Conservation (phyloP, 331 rosid species). For the Erythrophleum ivorense region DNA sequence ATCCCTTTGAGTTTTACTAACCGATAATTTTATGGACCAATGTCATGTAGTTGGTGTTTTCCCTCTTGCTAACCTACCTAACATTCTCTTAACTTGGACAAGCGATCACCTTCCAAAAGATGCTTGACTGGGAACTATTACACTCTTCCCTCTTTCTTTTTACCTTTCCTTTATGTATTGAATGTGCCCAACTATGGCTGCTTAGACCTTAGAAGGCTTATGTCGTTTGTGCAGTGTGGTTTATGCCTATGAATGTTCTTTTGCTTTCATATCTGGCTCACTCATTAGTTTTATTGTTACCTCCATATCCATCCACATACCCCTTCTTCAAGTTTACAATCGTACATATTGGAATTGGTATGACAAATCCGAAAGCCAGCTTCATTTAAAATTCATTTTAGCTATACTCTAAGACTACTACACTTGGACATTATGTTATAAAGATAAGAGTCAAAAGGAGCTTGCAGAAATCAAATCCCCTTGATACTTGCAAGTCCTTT, state of each 20-base stretch:
- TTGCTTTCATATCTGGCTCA: conserved; percentile 71
- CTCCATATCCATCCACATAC: conserved; percentile 69
- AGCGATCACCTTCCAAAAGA: conserved; percentile 71
- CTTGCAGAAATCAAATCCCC: background rate
- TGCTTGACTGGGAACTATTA: conserved; percentile 74
- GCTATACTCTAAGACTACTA: too few species aligned
- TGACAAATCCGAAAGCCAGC: conserved; percentile 12
- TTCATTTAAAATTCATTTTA: background rate
- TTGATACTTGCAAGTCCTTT: background rate
- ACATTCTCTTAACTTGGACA: conserved; percentile 91
- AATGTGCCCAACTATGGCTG: background rate
- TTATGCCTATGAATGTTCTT: conserved; percentile 84
- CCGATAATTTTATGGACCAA: background rate
- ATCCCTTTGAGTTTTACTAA: background rate
- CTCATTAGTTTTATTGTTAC: conserved; percentile 80
- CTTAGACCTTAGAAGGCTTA: background rate
- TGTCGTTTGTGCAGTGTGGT: conserved; percentile 81
- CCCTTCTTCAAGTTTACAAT: conserved; percentile 93
- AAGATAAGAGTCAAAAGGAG: background rate
- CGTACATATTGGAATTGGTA: conserved; percentile 90
- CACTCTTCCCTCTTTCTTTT: background rate
- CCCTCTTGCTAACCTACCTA: conserved; percentile 87
- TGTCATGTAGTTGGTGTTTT: conserved; percentile 76
- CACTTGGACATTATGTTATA: background rate
- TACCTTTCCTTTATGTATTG: background rate